Evolutionary conservation across 2,329 filamentous ascomycete genomes (phyloP).

Genomic region (Hypoxylon sp.): DNA sequence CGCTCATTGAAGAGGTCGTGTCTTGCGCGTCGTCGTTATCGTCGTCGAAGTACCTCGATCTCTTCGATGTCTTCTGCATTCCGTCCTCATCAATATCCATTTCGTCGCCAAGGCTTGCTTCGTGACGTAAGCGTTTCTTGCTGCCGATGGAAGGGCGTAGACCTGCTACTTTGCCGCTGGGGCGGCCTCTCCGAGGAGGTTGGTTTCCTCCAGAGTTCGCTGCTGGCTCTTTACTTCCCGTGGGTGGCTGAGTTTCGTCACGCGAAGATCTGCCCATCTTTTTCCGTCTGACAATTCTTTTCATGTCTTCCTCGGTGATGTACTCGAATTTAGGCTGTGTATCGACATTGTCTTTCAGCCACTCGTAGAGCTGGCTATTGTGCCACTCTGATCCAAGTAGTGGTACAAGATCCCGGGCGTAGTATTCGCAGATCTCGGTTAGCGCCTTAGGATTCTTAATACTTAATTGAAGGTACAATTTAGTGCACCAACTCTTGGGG

Average conservation of each 20-base stretch:
- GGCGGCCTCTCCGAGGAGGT: slow-evolving; percentile 54
- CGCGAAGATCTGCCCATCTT: slow-evolving; percentile 45
- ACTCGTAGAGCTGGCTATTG: slow-evolving; percentile 52
- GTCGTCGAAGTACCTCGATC: slow-evolving; percentile 44
- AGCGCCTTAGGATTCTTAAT: slow-evolving; percentile 57
- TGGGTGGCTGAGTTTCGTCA: slow-evolving; percentile 31
- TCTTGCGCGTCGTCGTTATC: slow-evolving; percentile 47
- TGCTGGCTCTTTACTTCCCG: slow-evolving; percentile 41
- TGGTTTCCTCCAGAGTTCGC: slow-evolving; percentile 46
- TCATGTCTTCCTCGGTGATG: slow-evolving; percentile 49
- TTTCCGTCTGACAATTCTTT: slow-evolving; percentile 47
- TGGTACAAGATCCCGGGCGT: slow-evolving; percentile 58
- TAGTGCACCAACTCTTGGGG: slow-evolving; percentile 49
- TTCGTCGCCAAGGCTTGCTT: slow-evolving; percentile 55
- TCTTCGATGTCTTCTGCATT: slow-evolving; percentile 50
- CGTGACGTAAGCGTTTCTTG: slow-evolving; percentile 63
- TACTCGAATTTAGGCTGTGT: slow-evolving; percentile 48
- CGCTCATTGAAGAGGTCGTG: slow-evolving; percentile 42
- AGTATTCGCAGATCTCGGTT: slow-evolving; percentile 62
- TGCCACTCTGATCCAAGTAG: slow-evolving; percentile 53
- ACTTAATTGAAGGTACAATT: slow-evolving; percentile 59
- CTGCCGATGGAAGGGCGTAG: slow-evolving; percentile 60
- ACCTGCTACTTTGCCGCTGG: slow-evolving; percentile 62
- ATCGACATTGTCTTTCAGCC: slow-evolving; percentile 51
- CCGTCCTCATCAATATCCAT: slow-evolving; percentile 55